These are phyloP conservation scores for Diaporthe citrichinensis DNA, from an alignment of 2,329 filamentous ascomycete genomes.

Conservation along the genomic window DNA sequence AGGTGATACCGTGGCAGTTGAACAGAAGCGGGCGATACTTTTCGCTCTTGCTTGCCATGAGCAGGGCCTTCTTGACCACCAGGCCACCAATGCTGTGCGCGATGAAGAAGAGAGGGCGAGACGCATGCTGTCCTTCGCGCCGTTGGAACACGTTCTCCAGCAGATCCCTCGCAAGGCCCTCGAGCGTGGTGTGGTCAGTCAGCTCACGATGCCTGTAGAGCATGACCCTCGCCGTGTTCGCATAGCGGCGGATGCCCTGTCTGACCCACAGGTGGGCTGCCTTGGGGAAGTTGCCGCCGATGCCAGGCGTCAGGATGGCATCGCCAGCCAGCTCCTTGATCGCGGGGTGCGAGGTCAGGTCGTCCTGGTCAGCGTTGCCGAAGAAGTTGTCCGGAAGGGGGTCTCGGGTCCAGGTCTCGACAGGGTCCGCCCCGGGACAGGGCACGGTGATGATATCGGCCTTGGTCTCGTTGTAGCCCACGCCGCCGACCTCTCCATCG, in stretches of 20 bases:
- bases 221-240: constrained; percentile 63
- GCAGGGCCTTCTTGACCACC: constrained; percentile 70
- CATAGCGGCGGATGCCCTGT: constrained; percentile 65
- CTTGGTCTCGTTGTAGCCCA: constrained; percentile 65
- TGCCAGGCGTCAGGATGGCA: constrained; percentile 51
- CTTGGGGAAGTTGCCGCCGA: constrained; percentile 50
- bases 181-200: constrained; percentile 58
- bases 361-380: constrained; percentile 50
- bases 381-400: constrained; percentile 64
- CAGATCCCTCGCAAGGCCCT: constrained; percentile 61
- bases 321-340: constrained; percentile 51
- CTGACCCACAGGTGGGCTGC: constrained; percentile 64
- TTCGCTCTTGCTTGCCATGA: constrained; percentile 58
- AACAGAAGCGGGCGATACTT: constrained; percentile 61
- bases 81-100: constrained; percentile 74
- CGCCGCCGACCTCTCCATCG: constrained; percentile 58
- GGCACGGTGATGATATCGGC: constrained; percentile 69
- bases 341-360: constrained; percentile 47
- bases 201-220: constrained; percentile 65
- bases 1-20: constrained; percentile 73
- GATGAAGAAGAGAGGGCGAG: constrained; percentile 71
- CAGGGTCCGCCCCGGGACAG: constrained; percentile 65
- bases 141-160: constrained; percentile 58
- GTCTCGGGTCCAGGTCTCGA: constrained; percentile 68
- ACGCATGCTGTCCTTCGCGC: constrained; percentile 48